Conservation (phyloP, 2,329 filamentous ascomycete species). For the Laburnicola sp. region DNA sequence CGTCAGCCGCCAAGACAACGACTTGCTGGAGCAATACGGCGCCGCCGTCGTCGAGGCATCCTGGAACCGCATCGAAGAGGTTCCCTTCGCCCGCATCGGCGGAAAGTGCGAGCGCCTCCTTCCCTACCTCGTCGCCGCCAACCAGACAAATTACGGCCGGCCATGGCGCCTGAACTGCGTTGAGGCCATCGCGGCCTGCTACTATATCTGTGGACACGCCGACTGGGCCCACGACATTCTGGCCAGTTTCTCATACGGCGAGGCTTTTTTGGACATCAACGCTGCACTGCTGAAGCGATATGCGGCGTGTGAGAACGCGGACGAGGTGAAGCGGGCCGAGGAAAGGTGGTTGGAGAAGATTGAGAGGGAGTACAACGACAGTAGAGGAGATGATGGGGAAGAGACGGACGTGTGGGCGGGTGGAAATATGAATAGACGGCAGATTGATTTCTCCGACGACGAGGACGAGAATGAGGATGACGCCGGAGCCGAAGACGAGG, state of each 20-base stretch:
- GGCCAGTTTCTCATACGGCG: conserved; percentile 83
- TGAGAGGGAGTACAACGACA: conserved; percentile 85
- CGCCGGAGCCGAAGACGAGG: conserved; percentile 48
- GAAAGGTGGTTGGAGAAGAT: conserved; percentile 86
- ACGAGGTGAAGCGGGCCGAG: conserved; percentile 80
- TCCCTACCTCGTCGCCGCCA: conserved; percentile 94
- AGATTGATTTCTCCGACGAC: conserved; percentile 43
- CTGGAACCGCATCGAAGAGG: conserved; percentile 89
- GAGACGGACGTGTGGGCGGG: conserved; percentile 82
- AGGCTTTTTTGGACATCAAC: conserved; percentile 90
- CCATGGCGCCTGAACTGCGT: conserved; percentile 96
- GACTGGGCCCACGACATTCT: conserved; percentile 90
- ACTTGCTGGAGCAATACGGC: conserved; percentile 82
- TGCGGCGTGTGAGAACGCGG: conserved; percentile 79
- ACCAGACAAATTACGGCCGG: conserved; percentile 95
- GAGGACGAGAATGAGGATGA: conserved; percentile 55
- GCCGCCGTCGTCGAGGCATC: conserved; percentile 97
- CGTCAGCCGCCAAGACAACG: conserved; percentile 79
- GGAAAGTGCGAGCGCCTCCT: conserved; percentile 83
- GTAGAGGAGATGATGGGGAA: conserved; percentile 59
- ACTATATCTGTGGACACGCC: conserved; percentile 85
- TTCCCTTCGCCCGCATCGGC: conserved; percentile 88
- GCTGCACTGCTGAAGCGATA: conserved; percentile 78
- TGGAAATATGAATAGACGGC: conserved; percentile 79
- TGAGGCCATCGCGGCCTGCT: conserved; percentile 89